Evolutionary conservation across 2,329 filamentous ascomycete species (phyloP).

Genomic region (Sclerotiophoma versabilis): DNA sequence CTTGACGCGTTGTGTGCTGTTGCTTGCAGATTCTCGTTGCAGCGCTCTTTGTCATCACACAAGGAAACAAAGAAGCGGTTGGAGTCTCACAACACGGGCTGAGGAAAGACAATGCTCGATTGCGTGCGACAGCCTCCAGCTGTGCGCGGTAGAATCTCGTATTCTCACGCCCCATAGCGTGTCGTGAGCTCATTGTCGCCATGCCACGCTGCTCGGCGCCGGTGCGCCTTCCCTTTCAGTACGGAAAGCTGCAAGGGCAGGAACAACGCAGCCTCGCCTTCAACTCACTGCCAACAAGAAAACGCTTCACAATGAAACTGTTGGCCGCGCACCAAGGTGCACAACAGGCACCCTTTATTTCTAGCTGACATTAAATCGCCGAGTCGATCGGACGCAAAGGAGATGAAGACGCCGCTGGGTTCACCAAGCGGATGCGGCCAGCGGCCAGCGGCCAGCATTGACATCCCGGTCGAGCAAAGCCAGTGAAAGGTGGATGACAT

Average conservation of each 20-base stretch:
- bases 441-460: background rate
- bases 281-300: background rate
- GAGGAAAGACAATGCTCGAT: background rate
- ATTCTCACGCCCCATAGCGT: conserved; percentile 9
- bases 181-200: conserved; percentile 12
- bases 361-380: conserved; percentile 7
- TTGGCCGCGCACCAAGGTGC: conserved; percentile 1
- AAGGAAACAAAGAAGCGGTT: background rate
- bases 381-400: conserved; percentile 15
- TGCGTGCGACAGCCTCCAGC: conserved; percentile 6
- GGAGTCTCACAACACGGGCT: conserved; percentile 2
- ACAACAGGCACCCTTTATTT: conserved; percentile 3
- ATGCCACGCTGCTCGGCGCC: conserved; percentile 13
- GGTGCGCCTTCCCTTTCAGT: conserved; percentile 15
- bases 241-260: conserved; percentile 5
- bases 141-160: conserved; percentile 12
- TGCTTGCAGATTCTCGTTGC: background rate
- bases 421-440: conserved; percentile 11
- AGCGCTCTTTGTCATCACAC: conserved; percentile 2
- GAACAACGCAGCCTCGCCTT: conserved; percentile 1
- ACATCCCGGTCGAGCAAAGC: conserved; percentile 6
- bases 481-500: conserved; percentile 9
- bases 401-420: conserved; percentile 13
- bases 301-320: background rate
- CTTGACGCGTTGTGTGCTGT: conserved; percentile 3